Conservation (phyloP, 129 eudicot species). For the Deinandra increscens region DNA sequence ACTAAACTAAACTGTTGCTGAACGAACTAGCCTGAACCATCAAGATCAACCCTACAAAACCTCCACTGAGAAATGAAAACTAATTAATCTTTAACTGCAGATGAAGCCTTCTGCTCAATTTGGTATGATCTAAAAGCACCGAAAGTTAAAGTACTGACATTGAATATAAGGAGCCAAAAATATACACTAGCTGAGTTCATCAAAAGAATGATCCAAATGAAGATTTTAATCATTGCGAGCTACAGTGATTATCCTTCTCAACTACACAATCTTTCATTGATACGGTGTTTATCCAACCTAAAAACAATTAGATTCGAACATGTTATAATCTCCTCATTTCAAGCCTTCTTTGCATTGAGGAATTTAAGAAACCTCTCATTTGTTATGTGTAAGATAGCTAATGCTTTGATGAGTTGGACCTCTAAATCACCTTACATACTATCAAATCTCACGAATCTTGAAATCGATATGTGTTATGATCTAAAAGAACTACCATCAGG, state of each 20-base stretch:
- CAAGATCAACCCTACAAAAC: too few species aligned
- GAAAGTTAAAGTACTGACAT: conserved; percentile 27
- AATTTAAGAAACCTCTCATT: conserved; percentile 44
- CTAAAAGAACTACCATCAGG: conserved; percentile 37
- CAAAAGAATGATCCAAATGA: conserved; percentile 24
- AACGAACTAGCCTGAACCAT: too few species aligned
- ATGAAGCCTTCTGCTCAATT: conserved; percentile 31
- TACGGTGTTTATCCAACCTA: conserved; percentile 19
- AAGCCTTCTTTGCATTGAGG: conserved; percentile 17
- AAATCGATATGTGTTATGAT: conserved; percentile 42
- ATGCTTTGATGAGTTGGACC: conserved; percentile 25
- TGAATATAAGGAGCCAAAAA: conserved; percentile 26
- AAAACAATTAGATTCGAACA: conserved; percentile 33
- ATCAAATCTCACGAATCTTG: conserved; percentile 38
- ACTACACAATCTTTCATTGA: conserved; percentile 18
- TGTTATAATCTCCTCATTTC: conserved; percentile 21
- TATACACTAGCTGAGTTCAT: conserved; percentile 28
- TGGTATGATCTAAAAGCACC: conserved; percentile 41
- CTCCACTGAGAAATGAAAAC: too few species aligned
- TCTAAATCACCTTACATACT: conserved; percentile 17
- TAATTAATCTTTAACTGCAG: conserved; percentile 16
- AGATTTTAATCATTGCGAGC: conserved; percentile 30
- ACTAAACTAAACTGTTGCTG: too few species aligned
- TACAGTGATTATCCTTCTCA: conserved; percentile 25
- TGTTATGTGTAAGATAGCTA: conserved; percentile 38